phyloP scores from a whole-genome alignment of 352 stramenopile species.

The Phytophthora nicotianae region DNA sequence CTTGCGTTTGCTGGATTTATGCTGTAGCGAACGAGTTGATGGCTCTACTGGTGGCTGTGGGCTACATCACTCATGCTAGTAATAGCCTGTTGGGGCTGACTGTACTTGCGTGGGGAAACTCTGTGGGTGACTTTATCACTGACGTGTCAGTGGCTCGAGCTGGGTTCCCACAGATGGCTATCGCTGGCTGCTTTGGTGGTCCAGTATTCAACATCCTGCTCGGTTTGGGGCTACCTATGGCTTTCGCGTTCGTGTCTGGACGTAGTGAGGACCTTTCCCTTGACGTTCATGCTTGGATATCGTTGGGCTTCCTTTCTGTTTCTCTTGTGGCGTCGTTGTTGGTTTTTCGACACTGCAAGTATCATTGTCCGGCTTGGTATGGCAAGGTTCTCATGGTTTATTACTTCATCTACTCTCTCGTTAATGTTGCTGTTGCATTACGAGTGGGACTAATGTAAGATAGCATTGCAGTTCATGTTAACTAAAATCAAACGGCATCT shows the following conservation, averaged over 20 bases:
- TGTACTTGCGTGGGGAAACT: constrained; percentile 87
- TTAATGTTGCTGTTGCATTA: constrained; percentile 73
- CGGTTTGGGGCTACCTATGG: constrained; percentile 77
- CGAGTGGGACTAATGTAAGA: constrained; percentile 22
- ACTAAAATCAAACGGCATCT: constrained; percentile 38
- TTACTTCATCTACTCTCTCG: constrained; percentile 72
- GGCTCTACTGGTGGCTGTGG: constrained; percentile 74
- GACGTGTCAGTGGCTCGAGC: constrained; percentile 83
- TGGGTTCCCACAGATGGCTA: constrained; percentile 86
- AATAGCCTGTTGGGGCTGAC: constrained; percentile 82
- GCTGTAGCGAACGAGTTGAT: constrained; percentile 88
- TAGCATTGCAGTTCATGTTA: constrained; percentile 6
- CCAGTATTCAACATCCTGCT: constrained; percentile 87
- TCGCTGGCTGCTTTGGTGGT: constrained; percentile 83
- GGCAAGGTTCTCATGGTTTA: constrained; percentile 69
- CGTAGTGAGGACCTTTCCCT: constrained; percentile 50
- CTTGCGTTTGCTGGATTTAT: constrained; percentile 94
- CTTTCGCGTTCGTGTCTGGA: constrained; percentile 54
- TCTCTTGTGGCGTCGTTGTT: constrained; percentile 55
- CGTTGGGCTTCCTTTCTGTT: constrained; percentile 70
- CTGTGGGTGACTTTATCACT: constrained; percentile 81
- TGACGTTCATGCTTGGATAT: constrained; percentile 75
- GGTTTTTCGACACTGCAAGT: constrained; percentile 61
- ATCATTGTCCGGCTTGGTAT: constrained; percentile 72
- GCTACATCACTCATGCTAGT: constrained; percentile 74